Evolutionary conservation across 208 protist genomes (phyloP).

Genomic region (Wallacemonas collosoma): DNA sequence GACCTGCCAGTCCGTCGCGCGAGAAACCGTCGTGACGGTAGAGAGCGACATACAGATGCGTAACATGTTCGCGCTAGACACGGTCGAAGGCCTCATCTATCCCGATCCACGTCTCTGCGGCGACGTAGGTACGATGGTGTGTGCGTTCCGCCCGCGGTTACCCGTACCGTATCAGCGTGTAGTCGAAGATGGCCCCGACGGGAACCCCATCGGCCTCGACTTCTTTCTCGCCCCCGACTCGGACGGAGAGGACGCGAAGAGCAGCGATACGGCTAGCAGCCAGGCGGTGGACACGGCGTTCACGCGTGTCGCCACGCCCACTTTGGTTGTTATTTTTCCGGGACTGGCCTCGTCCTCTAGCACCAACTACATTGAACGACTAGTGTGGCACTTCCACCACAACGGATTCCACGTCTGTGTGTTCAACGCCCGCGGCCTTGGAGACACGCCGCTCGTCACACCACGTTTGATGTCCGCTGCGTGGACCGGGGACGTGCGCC

Average conservation of each 20-base stretch:
- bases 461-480: constrained; percentile 67
- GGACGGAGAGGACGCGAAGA: not conserved
- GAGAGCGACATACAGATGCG: not conserved
- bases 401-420: constrained; percentile 63
- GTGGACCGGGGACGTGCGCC: constrained; percentile 71
- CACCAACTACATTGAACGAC: constrained; percentile 77
- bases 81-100: constrained; percentile 32
- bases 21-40: not conserved
- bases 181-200: constrained; percentile 42
- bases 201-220: constrained; percentile 74
- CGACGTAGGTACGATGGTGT: constrained; percentile 62
- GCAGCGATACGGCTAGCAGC: too few species aligned
- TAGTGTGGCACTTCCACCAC: constrained; percentile 43
- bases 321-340: constrained; percentile 67
- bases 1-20: not conserved
- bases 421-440: constrained; percentile 72
- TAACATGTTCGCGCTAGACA: constrained; percentile 37
- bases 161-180: constrained; percentile 50
- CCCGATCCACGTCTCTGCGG: constrained; percentile 53
- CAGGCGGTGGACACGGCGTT: not conserved
- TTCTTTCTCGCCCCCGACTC: constrained; percentile 36
- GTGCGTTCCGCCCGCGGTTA: constrained; percentile 47
- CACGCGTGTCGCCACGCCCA: constrained; percentile 16
- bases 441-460: constrained; percentile 60
- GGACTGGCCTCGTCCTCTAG: constrained; percentile 72